Conservation (phyloP, 2,329 filamentous ascomycete genomes). For the Aspergillus sp. region DNA sequence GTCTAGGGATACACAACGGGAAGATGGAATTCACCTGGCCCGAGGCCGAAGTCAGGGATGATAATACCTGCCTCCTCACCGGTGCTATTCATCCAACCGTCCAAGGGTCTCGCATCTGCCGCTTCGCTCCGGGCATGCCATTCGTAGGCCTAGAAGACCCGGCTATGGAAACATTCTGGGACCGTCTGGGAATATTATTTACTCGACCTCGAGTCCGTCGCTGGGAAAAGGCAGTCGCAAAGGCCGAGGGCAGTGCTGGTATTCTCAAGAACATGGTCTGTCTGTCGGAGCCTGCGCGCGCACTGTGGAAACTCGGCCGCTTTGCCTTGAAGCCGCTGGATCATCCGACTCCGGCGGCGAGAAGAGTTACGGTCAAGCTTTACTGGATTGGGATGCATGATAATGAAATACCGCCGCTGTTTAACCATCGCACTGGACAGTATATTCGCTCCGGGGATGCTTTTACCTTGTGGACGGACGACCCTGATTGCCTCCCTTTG, state of each 20-base stretch:
- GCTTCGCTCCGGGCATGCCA: no score
- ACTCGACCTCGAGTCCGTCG: neutral
- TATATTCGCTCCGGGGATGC: neutral
- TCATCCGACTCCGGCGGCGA: no score
- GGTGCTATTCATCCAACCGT: no score
- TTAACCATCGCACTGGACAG: neutral
- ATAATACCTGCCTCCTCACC: no score
- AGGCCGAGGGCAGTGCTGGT: rapidly evolving
- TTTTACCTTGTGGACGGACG: neutral
- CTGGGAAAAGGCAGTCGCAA: neutral
- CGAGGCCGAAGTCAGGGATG: no score
- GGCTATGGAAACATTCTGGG: no score
- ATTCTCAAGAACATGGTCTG: neutral
- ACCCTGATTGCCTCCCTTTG: neutral
- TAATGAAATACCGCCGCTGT: neutral
- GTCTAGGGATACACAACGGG: no score
- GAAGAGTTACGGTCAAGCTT: rapidly evolving
- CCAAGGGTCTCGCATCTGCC: no score
- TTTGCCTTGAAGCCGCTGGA: neutral
- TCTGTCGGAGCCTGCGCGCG: neutral
- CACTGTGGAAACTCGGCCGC: neutral
- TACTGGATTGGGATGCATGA: no score
- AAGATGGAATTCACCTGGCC: no score
- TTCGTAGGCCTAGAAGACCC: no score
- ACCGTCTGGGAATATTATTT: no score